Conservation (phyloP, 176 grass and related monocot species). For the Eleusine indica region DNA sequence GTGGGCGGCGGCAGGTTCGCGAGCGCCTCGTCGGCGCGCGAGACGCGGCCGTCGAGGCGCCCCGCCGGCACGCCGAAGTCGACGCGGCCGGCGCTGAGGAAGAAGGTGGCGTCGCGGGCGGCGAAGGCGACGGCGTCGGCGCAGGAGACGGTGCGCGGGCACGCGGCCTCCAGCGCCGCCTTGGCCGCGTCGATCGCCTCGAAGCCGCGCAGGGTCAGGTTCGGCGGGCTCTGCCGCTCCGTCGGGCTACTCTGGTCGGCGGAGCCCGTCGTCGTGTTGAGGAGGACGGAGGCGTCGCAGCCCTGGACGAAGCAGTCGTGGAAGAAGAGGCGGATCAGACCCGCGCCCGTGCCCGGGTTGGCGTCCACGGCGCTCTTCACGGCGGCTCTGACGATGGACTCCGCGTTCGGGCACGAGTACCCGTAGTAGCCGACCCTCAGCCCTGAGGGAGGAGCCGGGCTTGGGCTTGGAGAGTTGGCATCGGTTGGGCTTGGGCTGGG, state of each 20-base stretch:
- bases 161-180: slow-evolving; percentile 5
- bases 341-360: slow-evolving; percentile 31
- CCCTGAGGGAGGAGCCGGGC: not conserved
- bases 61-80: slow-evolving; percentile 41
- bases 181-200: slow-evolving; percentile 50
- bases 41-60: slow-evolving; percentile 47
- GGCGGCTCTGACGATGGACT: slow-evolving; percentile 1
- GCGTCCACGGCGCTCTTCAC: slow-evolving; percentile 5
- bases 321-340: slow-evolving; percentile 57
- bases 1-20: slow-evolving; percentile 31
- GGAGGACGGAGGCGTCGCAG: slow-evolving; percentile 45
- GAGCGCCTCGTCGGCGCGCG: slow-evolving; percentile 9
- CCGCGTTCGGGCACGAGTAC: slow-evolving; percentile 26
- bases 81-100: slow-evolving; percentile 20
- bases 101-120: slow-evolving; percentile 29
- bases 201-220: slow-evolving; percentile 40
- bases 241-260: not conserved
- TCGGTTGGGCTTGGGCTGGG: not conserved
- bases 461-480: not conserved
- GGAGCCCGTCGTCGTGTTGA: slow-evolving; percentile 7
- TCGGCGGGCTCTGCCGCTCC: slow-evolving; percentile 32
- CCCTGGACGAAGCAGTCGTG: slow-evolving; percentile 64
- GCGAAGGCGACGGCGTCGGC: slow-evolving; percentile 49
- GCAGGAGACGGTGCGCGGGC: slow-evolving; percentile 30
- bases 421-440: slow-evolving; percentile 35